These are phyloP conservation scores for Ophiostoma pallidulum DNA, from an alignment of 2,329 filamentous ascomycete genomes.

Conservation along the genomic window DNA sequence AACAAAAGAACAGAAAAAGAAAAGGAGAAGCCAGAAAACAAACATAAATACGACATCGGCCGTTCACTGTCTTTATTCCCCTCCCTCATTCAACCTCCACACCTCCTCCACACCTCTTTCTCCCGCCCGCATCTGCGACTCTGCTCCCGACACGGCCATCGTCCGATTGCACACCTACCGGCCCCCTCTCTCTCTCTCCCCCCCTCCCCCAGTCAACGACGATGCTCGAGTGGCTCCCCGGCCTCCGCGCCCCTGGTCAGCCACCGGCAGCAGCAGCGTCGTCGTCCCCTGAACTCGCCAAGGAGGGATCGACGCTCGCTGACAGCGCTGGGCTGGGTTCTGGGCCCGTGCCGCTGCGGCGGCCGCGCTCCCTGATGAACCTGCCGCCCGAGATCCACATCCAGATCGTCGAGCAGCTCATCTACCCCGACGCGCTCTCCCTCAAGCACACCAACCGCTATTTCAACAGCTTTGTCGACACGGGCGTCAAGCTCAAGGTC, in stretches of 20 bases:
- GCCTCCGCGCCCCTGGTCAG: background rate
- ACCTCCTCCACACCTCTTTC: too few species aligned
- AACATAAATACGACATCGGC: too few species aligned
- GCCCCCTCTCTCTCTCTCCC: too few species aligned
- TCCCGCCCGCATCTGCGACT: too few species aligned
- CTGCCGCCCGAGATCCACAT: conserved; percentile 61
- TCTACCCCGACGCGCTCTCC: conserved; percentile 62
- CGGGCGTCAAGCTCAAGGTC: conserved; percentile 55
- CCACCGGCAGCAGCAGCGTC: background rate
- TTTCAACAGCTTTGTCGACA: conserved; percentile 56
- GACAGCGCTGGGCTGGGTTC: too few species aligned
- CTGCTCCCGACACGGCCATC: too few species aligned
- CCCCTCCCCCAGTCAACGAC: background rate
- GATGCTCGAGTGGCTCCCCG: conserved; percentile 1
- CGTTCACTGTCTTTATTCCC: too few species aligned
- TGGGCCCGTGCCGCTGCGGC: background rate
- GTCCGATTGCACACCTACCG: background rate
- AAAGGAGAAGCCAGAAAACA: too few species aligned
- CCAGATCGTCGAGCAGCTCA: conserved; percentile 49
- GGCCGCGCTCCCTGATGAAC: conserved; percentile 29
- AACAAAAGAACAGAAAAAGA: too few species aligned
- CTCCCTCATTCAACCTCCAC: too few species aligned
- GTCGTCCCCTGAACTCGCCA: too few species aligned
- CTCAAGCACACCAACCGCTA: conserved; percentile 57
- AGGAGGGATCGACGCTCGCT: too few species aligned